Evolutionary conservation across 768 basidiomycete genomes (phyloP), one percentile per base, ranked within the genome.

Genomic region (Lyophyllum atratum): DNA sequence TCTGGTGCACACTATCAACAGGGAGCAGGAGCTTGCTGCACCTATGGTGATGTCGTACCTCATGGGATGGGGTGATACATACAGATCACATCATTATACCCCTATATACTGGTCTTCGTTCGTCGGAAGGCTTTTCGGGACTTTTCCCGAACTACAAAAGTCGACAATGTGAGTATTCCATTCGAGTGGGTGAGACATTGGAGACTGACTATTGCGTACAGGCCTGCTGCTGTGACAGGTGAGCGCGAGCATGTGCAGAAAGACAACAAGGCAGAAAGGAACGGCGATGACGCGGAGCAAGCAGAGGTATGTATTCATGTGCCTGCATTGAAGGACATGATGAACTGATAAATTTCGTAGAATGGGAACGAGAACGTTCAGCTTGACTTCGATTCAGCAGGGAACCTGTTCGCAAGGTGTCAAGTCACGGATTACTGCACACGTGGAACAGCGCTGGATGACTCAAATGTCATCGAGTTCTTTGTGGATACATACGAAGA

Each of bases 31-130:
- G 39, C 39, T 76, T 0, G 56, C 69, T 0, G 76, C 62, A 0
- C 74, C 74, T 1, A 71, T 75, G 70, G 73, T 80, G 0, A 69
- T 78, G 0, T 66, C 67, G 0, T 79, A 79, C 42, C 60, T 81
- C 0, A 78, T 80, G 78, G 76, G 74, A 1, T 79, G 74, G 76
- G 76, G 74, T 0, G 76, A 82, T 49, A 33, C 26, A 0, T 75
- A 69, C 22, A 19, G 22, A 0, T 80, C 76, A 0, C 80, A 82
- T 51, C 54, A 59, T 4, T 81, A 77, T 49, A 52, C 52, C 0
- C 56, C 69, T 43, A 54, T 54, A 2, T 46, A 46, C 17, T 79
- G 74, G 74, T 63, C 65, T 1, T 56, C 64, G 0, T 68, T 76
- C 25, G 44, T 66, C 0, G 25, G 52, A 0, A 46, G 49, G 0